Base-by-base conservation (phyloP, 495 filamentous ascomycete genomes). In the Penicillium bialowiezense region DNA sequence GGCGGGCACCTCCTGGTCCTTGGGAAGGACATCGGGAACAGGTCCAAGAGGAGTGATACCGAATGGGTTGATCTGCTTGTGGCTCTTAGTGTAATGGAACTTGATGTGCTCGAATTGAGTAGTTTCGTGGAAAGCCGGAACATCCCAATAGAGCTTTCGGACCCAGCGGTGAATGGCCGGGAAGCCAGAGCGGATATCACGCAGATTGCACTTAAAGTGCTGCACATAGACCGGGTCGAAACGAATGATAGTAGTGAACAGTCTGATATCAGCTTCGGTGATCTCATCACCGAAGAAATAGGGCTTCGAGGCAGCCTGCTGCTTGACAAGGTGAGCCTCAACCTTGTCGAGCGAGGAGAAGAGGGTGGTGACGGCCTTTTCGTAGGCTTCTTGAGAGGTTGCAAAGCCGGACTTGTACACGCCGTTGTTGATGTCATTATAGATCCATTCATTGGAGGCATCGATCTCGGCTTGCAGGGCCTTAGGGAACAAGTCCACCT, bases 191-290 rank as follows among this genome's bases (percentile, higher is more conserved):
- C 91, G 71, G 48, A 96, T 95, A 69, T 89, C 89, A 7, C 84
- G 76, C 32, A 95, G 65, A 63, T 96, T 96, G 62, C 87, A 91
- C 74, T 95, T 95, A 76, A 96, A 96, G 67, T 95, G 89, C 75
- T 93, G 89, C 4, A 95, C 89, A 58, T 96, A 96, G 33, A 93
- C 88, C 10, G 81, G 76, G 58, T 96, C 90, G 69, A 96, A 96
- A 26, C 90, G 81, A 47, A 92, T 70, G 39, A 95, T 84, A 5
- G 90, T 95, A 3, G 89, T 88, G 73, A 81, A 93, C 23, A 93
- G 74, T 15, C 90, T 72, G 43, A 96, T 78, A 68, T 96, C 91
- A 0, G 83, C 83, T 73, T 96, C 91, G 3, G 90, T 95, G 41
- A 93, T 64, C 21, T 62, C 39, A 5, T 78, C 60, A 23, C 89